Evolutionary conservation across 805 yeast species (phyloP).

Genomic region (Candida nemodendra): DNA sequence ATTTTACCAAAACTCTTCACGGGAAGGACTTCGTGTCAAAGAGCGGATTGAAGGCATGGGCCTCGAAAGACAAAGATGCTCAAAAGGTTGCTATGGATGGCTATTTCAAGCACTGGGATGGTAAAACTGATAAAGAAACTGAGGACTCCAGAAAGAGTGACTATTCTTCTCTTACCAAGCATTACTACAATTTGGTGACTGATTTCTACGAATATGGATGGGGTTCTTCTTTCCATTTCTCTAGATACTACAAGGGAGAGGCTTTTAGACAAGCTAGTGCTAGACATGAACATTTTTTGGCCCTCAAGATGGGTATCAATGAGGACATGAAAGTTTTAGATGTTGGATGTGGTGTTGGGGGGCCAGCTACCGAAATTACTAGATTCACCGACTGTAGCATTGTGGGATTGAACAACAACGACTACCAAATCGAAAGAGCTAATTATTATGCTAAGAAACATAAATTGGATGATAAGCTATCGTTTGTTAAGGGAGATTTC

Average conservation of each 20-base stretch:
- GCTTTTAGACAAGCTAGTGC: constrained; percentile 93
- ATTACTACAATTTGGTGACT: constrained; percentile 94
- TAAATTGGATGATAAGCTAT: constrained; percentile 69
- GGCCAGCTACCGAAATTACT: constrained; percentile 95
- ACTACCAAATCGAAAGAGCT: constrained; percentile 93
- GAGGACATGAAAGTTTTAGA: constrained; percentile 87
- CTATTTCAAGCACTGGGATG: constrained; percentile 97
- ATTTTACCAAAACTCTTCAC: constrained; percentile 83
- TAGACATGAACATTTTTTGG: constrained; percentile 94
- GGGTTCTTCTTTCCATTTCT: constrained; percentile 98
- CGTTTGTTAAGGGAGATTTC: constrained; percentile 94
- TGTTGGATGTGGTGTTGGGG: constrained; percentile 99
- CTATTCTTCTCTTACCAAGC: constrained; percentile 88
- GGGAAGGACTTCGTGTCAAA: constrained; percentile 66
- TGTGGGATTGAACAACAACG: constrained; percentile 94
- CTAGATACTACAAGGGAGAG: constrained; percentile 91
- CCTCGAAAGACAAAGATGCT: constrained; percentile 75
- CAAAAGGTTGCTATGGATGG: constrained; percentile 82
- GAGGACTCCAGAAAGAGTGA: constrained; percentile 73
- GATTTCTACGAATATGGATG: constrained; percentile 99
- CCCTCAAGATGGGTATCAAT: constrained; percentile 76
- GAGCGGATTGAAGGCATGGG: constrained; percentile 73
- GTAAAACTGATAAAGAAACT: constrained; percentile 71
- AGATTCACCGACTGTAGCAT: constrained; percentile 85
- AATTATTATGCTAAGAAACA: constrained; percentile 68